Percentiles rank a stretch among this genome's conserved stretches.
These are phyloP conservation scores for Tricholoma flavovirens DNA, from an alignment of 768 basidiomycete species.

Conservation along the genomic window DNA sequence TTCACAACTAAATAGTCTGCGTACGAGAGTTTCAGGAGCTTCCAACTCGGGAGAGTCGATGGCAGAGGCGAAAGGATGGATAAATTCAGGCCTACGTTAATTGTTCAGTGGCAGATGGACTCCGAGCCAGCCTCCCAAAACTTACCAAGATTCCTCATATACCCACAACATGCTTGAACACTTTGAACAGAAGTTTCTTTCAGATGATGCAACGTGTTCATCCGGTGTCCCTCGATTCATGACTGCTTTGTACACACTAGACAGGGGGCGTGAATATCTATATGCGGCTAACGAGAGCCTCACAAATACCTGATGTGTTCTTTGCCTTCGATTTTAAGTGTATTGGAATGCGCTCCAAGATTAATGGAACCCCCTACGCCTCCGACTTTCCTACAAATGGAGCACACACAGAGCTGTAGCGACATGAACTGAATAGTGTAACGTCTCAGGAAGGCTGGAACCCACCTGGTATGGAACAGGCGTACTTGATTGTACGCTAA, in stretches of 20 bases:
- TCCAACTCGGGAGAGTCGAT: conserved; percentile 58
- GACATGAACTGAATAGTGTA: background rate
- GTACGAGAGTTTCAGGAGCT: conserved; percentile 44
- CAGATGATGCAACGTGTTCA: conserved; percentile 44
- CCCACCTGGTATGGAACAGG: conserved; percentile 59
- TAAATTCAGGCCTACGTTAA: conserved; percentile 51
- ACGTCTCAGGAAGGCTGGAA: background rate
- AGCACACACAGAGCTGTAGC: conserved; percentile 53
- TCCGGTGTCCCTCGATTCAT: conserved; percentile 48
- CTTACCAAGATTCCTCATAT: conserved; percentile 50
- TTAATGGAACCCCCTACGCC: conserved; percentile 62
- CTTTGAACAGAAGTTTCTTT: conserved; percentile 57
- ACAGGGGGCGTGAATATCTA: background rate
- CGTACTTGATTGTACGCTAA: conserved; percentile 46
- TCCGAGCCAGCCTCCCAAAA: background rate
- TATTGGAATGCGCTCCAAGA: conserved; percentile 49
- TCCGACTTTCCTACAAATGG: conserved; percentile 68
- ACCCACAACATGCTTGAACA: conserved; percentile 67
- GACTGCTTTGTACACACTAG: conserved; percentile 58
- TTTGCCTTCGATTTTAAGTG: conserved; percentile 48
- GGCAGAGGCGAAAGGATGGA: conserved; percentile 65
- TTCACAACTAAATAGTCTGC: conserved; percentile 6
- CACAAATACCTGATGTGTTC: conserved; percentile 44
- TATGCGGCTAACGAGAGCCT: background rate
- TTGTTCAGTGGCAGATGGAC: background rate